Evolutionary conservation across 768 basidiomycete species (phyloP).

Genomic region (Tulasnella sp.): DNA sequence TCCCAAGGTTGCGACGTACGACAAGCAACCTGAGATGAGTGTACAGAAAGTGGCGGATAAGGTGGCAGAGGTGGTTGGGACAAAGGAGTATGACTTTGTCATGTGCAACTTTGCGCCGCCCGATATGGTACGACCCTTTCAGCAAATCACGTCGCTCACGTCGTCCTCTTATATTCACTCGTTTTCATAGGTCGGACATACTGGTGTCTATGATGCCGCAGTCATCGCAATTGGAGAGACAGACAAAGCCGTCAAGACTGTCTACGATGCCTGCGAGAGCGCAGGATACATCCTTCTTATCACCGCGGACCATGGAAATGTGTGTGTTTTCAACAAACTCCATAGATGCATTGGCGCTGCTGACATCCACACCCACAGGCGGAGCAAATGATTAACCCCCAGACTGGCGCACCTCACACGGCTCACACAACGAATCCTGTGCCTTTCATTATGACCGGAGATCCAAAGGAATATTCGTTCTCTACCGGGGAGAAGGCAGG

Average conservation of each 20-base stretch:
- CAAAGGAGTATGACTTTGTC: constrained; percentile 67
- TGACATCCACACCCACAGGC: constrained; percentile 34
- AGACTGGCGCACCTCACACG: constrained; percentile 80
- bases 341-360: too few relatives aligned
- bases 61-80: constrained; percentile 74
- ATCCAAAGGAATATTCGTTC: constrained; percentile 45
- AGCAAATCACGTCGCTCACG: background rate
- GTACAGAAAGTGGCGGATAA: constrained; percentile 81
- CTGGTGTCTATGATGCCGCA: constrained; percentile 83
- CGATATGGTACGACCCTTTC: constrained; percentile 59
- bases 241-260: constrained; percentile 77
- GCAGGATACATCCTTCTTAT: constrained; percentile 80
- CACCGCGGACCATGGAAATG: constrained; percentile 89
- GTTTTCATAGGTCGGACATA: constrained; percentile 65
- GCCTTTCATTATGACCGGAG: constrained; percentile 79
- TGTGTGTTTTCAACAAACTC: background rate
- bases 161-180: too few relatives aligned
- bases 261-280: constrained; percentile 75
- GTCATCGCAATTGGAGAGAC: constrained; percentile 81
- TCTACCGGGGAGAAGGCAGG: constrained; percentile 39
- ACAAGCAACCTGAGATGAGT: constrained; percentile 83
- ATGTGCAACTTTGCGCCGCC: constrained; percentile 99
- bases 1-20: constrained; percentile 91
- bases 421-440: constrained; percentile 86
- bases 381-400: constrained; percentile 81